These are phyloP conservation scores for Suhomyces canberraensis DNA, from an alignment of 805 yeast genomes.

Conservation along the genomic window DNA sequence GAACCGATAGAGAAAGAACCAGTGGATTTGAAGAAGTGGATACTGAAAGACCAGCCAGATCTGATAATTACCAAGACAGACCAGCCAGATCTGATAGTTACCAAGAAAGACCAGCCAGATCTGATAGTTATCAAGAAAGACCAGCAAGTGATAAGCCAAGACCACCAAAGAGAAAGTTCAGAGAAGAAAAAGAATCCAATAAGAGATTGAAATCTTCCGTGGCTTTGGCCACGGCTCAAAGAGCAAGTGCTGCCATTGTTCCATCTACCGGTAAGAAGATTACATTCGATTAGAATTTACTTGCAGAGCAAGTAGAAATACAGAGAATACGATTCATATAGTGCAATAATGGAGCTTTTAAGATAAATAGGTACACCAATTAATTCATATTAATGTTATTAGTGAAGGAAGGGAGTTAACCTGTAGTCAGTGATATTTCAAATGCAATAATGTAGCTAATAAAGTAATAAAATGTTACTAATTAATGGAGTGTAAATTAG, in stretches of 20 bases:
- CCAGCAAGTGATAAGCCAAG: slow-evolving; percentile 11
- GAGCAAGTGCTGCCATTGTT: slow-evolving; percentile 87
- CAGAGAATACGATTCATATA: too few relatives aligned
- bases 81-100: slow-evolving; percentile 18
- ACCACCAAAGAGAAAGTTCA: slow-evolving; percentile 14
- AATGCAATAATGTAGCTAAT: too few relatives aligned
- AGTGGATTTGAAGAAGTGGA: slow-evolving; percentile 7
- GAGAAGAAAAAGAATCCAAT: slow-evolving; percentile 26
- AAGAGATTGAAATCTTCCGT: slow-evolving; percentile 71
- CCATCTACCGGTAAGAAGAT: slow-evolving; percentile 86
- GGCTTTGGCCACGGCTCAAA: slow-evolving; percentile 83
- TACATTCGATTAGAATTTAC: slow-evolving; percentile 51
- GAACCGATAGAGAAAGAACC: slow-evolving; percentile 17
- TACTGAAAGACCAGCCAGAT: slow-evolving; percentile 25
- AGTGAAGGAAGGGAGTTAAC: too few relatives aligned
- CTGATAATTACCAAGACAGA: slow-evolving; percentile 17
- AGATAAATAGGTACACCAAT: too few relatives aligned
- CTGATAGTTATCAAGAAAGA: not conserved
- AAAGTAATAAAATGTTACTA: too few relatives aligned
- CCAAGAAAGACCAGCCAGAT: slow-evolving; percentile 9
- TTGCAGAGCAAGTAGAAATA: too few relatives aligned
- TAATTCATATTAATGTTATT: too few relatives aligned
- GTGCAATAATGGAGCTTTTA: too few relatives aligned
- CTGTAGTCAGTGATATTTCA: too few relatives aligned
- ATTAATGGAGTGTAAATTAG: too few relatives aligned